Evolutionary conservation across 257 asterid species (phyloP).

Genomic region (Prunella vulgaris): DNA sequence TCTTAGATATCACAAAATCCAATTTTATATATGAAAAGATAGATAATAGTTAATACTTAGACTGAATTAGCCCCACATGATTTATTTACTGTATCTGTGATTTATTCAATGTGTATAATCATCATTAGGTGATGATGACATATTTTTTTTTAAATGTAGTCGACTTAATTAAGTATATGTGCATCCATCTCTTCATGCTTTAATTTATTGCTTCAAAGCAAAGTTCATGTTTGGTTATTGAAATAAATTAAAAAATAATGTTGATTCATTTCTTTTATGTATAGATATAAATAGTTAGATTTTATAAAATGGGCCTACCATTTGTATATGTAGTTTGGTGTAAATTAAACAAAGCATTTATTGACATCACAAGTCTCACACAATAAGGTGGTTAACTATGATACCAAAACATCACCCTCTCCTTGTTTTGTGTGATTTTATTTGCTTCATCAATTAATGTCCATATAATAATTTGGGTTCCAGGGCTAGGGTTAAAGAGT

Average conservation of each 20-base stretch:
- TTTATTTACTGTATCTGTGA: not conserved
- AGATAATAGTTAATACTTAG: not conserved
- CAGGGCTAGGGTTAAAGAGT: not conserved
- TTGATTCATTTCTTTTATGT: not conserved
- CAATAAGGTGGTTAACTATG: constrained; percentile 18
- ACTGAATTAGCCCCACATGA: not conserved
- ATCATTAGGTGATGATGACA: not conserved
- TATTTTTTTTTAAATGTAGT: too few species aligned
- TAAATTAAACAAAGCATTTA: constrained; percentile 24
- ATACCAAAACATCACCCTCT: not conserved
- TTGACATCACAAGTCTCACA: constrained; percentile 31
- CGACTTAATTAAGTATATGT: not conserved
- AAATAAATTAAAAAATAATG: too few species aligned
- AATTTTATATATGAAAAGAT: not conserved
- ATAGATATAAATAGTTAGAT: not conserved
- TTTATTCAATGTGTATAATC: not conserved
- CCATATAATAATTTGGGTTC: not conserved
- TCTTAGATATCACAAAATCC: not conserved
- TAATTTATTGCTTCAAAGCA: not conserved
- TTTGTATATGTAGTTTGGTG: not conserved
- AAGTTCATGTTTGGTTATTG: not conserved
- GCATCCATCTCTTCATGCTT: not conserved
- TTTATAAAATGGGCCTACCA: not conserved
- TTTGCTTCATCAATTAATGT: constrained; percentile 16
- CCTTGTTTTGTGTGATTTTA: constrained; percentile 1